Evolutionary conservation across 345 rosid genomes (phyloP).

Genomic region (Firmiana major): DNA sequence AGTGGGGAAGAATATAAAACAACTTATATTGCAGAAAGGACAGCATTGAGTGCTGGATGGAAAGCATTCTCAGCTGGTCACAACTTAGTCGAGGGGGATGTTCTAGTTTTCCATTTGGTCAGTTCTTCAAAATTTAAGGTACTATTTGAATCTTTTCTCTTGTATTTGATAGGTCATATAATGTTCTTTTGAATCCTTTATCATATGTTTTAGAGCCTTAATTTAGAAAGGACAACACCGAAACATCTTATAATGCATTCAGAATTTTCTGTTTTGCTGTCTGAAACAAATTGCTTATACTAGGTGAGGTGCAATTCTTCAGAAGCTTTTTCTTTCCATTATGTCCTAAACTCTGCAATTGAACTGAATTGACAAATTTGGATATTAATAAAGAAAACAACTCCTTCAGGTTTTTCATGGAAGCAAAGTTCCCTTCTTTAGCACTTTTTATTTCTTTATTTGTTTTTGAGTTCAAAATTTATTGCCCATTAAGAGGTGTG

Average conservation of each 20-base stretch:
- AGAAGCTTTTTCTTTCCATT: background rate
- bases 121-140: constrained; percentile 54
- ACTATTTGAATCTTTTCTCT: background rate
- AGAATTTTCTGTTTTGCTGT: background rate
- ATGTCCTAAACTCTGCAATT: background rate
- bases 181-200: background rate
- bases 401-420: background rate
- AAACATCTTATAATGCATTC: background rate
- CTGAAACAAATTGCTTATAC: background rate
- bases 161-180: background rate
- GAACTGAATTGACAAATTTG: background rate
- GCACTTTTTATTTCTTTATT: background rate
- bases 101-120: constrained; percentile 51
- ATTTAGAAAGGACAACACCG: background rate
- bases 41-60: constrained; percentile 73
- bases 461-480: background rate
- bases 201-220: background rate
- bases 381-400: background rate
- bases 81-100: constrained; percentile 56
- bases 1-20: constrained; percentile 33
- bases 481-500: background rate
- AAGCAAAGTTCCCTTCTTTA: background rate
- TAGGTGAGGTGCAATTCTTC: background rate
- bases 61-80: constrained; percentile 54
- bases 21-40: constrained; percentile 49